A percentile compares a stretch with the other conserved stretches of the same genome.
Conservation (phyloP, 768 basidiomycete species). For the Tylopilus sp. region DNA sequence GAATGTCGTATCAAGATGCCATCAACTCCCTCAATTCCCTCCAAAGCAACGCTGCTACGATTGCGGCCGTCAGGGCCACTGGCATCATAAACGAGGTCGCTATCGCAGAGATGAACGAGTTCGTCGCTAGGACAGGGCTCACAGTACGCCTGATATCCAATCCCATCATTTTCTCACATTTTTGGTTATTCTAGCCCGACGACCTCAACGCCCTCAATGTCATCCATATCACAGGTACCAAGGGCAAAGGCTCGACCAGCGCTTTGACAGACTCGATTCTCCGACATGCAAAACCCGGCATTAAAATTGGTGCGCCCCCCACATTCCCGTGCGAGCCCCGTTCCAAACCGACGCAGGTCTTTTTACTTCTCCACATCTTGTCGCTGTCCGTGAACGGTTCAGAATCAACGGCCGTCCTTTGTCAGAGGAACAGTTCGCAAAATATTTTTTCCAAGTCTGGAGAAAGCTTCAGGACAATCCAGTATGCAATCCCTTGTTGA, state of each 20-base stretch:
- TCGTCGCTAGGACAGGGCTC: conserved; percentile 83
- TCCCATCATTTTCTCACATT: conserved; percentile 11
- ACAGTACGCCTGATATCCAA: conserved; percentile 45
- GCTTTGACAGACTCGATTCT: conserved; percentile 90
- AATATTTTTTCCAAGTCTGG: conserved; percentile 97
- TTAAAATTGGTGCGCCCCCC: conserved; percentile 69
- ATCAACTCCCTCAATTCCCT: conserved; percentile 71
- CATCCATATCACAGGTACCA: conserved; percentile 95
- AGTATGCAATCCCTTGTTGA: conserved; percentile 38
- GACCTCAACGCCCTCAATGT: conserved; percentile 89
- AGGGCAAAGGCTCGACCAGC: conserved; percentile 96
- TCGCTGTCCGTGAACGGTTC: conserved; percentile 94
- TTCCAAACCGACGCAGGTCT: conserved; percentile 52
- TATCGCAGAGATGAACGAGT: conserved; percentile 89
- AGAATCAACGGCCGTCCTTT: conserved; percentile 88
- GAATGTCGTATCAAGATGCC: conserved; percentile 63
- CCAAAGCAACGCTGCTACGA: conserved; percentile 90
- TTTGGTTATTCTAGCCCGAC: conserved; percentile 48
- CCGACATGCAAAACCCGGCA: conserved; percentile 64
- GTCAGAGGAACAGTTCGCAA: conserved; percentile 83
- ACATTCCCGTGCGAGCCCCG: neutral
- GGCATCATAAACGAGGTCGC: conserved; percentile 56
- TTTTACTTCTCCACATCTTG: conserved; percentile 95
- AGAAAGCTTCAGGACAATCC: conserved; percentile 68
- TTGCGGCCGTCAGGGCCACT: conserved; percentile 78